These are phyloP conservation scores for Ogataea ramenticola DNA, from an alignment of 805 yeast genomes.

Conservation along the genomic window DNA sequence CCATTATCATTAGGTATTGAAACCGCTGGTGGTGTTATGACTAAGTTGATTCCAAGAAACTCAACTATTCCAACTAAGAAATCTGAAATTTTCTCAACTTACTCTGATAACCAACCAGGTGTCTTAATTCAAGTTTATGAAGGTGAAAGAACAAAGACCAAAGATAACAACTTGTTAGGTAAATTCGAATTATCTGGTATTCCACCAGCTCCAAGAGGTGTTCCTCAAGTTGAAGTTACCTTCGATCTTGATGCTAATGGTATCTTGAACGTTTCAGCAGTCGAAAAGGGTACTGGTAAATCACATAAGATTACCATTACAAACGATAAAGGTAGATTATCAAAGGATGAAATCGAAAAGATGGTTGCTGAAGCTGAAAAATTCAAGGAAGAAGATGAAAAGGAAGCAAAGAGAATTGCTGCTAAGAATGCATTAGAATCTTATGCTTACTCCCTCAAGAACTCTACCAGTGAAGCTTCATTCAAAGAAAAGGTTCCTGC, in stretches of 20 bases:
- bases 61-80: slow-evolving; percentile 71
- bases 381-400: slow-evolving; percentile 55
- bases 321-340: slow-evolving; percentile 46
- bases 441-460: slow-evolving; percentile 49
- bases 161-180: slow-evolving; percentile 72
- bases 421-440: slow-evolving; percentile 54
- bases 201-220: slow-evolving; percentile 72
- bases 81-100: slow-evolving; percentile 71
- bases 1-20: slow-evolving; percentile 83
- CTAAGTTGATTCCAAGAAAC: slow-evolving; percentile 72
- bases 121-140: slow-evolving; percentile 74
- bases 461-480: slow-evolving; percentile 32
- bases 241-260: slow-evolving; percentile 83
- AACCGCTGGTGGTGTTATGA: slow-evolving; percentile 78
- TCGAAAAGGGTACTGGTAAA: slow-evolving; percentile 49
- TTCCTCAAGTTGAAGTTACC: slow-evolving; percentile 70
- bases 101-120: slow-evolving; percentile 80
- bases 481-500: slow-evolving; percentile 31
- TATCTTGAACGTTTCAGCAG: slow-evolving; percentile 49
- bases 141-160: slow-evolving; percentile 75
- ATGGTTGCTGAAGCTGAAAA: slow-evolving; percentile 61
- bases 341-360: slow-evolving; percentile 56
- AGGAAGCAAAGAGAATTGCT: slow-evolving; percentile 48
- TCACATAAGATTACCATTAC: slow-evolving; percentile 43
- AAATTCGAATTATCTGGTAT: slow-evolving; percentile 66